Percentiles rank a stretch among this genome's conserved stretches.
phyloP scores from a whole-genome alignment of 805 yeast species.

The Aciculoconidium aculeatum region DNA sequence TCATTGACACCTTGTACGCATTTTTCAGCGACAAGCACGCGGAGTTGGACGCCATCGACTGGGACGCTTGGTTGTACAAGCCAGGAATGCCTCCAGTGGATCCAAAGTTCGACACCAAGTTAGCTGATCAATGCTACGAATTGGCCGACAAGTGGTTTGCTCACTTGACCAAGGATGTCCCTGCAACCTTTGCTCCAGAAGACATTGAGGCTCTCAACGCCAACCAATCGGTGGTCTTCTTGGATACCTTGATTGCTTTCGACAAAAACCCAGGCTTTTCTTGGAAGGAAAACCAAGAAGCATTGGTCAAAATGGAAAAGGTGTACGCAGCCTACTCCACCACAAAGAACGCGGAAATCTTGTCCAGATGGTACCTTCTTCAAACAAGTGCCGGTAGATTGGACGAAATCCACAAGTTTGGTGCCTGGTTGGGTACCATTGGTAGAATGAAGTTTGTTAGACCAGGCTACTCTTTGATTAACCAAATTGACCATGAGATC shows the following conservation, averaged over 20 bases:
- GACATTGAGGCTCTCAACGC: constrained; percentile 61
- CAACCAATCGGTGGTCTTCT: constrained; percentile 72
- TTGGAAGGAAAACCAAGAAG: constrained; percentile 32
- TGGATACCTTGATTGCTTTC: constrained; percentile 57
- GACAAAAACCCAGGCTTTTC: constrained; percentile 35
- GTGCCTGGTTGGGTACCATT: constrained; percentile 41
- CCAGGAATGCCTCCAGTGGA: constrained; percentile 84
- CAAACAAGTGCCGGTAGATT: constrained; percentile 50
- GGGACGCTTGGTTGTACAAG: constrained; percentile 76
- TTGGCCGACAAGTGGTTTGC: constrained; percentile 63
- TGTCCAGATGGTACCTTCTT: constrained; percentile 70
- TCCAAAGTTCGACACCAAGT: constrained; percentile 71
- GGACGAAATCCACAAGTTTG: constrained; percentile 46
- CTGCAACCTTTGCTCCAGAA: constrained; percentile 29
- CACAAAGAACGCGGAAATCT: constrained; percentile 73
- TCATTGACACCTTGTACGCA: constrained; percentile 68
- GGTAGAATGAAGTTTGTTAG: constrained; percentile 34
- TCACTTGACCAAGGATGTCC: constrained; percentile 12
- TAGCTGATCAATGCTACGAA: constrained; percentile 66
- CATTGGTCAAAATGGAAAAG: constrained; percentile 28
- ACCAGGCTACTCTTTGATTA: constrained; percentile 26
- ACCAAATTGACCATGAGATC: constrained; percentile 18
- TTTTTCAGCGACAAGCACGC: constrained; percentile 47
- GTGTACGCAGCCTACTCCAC: constrained; percentile 36
- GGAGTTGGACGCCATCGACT: constrained; percentile 65